Base-by-base conservation (phyloP, 2,329 filamentous ascomycete genomes). In the Penicillium sp. region DNA sequence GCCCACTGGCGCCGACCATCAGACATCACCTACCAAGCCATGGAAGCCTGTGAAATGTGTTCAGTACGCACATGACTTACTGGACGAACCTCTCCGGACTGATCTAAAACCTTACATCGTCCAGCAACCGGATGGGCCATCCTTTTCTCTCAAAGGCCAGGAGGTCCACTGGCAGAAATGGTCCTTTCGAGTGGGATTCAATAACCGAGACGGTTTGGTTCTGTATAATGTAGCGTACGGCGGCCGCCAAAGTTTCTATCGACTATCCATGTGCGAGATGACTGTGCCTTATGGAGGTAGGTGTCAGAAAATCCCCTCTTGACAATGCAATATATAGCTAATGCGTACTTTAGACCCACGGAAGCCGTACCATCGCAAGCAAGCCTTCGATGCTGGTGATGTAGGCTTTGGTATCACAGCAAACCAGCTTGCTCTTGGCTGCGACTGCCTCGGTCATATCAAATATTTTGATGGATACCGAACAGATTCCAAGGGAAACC, bases 301-400 rank as follows among this genome's bases (percentile, higher is more conserved):
- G 45, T 26, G 26, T 28, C 8, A 28, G 26, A 28, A 28, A 8
- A 28, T 28, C 26, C 26, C 26, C 8, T 28, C 26, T 28, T 5
- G 8, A 26, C 12, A 21, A 12, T 20, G 2, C 26, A 23, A 2
- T 3, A n/a, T 21, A 5, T 55, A 16, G 11, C n/a, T 47, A 47
- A 47, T 30, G 7, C 33, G 20, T 3, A 9, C 21, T 5, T 23
- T 23, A 46, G 86, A 89, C 64, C 86, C 86, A 5, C 80, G 86
- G 3, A 80, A 83, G 50, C 86, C 86, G 2, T 89, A 80, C 69
- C 84, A 88, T 71, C 85, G 85, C 68, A 89, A 89, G 69, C 80
- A 84, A 5, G 86, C 86, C 0, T 89, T 89, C 62, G 86, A 89
- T 68, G 77, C 88, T 23, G 86, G 86, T 30, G 86, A 89, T 67